Percentiles rank a stretch among this genome's conserved stretches.
Evolutionary conservation across 2,329 filamentous ascomycete species (phyloP).

Genomic region (Diaporthe ilicicola): DNA sequence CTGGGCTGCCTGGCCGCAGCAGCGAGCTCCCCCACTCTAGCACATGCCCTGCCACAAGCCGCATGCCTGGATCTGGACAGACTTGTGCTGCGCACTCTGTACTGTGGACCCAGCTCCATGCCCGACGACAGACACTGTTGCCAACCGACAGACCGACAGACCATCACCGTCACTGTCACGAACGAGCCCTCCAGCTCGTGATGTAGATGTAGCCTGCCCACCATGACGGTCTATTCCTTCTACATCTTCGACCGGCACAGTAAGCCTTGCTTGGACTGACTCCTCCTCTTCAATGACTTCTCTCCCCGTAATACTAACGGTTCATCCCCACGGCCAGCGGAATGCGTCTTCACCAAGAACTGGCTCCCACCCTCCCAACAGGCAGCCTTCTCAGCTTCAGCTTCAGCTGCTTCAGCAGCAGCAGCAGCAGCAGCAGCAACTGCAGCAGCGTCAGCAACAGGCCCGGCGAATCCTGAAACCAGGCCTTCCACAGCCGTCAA

Average conservation of each 20-base stretch:
- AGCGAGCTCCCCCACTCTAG: conserved; percentile 16
- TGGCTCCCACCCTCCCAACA: conserved; percentile 68
- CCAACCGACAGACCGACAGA: background rate
- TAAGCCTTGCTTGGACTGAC: conserved; percentile 52
- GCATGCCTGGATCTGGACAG: background rate
- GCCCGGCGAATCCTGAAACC: conserved; percentile 53
- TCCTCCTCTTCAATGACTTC: background rate
- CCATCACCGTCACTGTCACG: conserved; percentile 5
- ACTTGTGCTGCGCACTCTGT: conserved; percentile 14
- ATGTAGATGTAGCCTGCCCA: conserved; percentile 40
- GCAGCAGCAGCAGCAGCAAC: conserved; percentile 47
- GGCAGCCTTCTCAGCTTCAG: conserved; percentile 48
- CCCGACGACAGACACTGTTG: conserved; percentile 15
- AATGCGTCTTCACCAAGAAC: conserved; percentile 94
- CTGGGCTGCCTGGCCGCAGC: background rate
- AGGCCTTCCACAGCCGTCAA: conserved; percentile 26
- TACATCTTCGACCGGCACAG: conserved; percentile 99
- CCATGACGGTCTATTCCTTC: conserved; percentile 95
- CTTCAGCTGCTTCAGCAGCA: conserved; percentile 36
- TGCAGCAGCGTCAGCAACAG: conserved; percentile 46
- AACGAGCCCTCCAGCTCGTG: conserved; percentile 29
- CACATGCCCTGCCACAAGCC: conserved; percentile 2
- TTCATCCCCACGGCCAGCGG: conserved; percentile 66
- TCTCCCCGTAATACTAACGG: conserved; percentile 28
- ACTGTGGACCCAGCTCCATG: background rate